Evolutionary conservation across 2,329 filamentous ascomycete species (phyloP).

Genomic region (Epichloe bromicola): DNA sequence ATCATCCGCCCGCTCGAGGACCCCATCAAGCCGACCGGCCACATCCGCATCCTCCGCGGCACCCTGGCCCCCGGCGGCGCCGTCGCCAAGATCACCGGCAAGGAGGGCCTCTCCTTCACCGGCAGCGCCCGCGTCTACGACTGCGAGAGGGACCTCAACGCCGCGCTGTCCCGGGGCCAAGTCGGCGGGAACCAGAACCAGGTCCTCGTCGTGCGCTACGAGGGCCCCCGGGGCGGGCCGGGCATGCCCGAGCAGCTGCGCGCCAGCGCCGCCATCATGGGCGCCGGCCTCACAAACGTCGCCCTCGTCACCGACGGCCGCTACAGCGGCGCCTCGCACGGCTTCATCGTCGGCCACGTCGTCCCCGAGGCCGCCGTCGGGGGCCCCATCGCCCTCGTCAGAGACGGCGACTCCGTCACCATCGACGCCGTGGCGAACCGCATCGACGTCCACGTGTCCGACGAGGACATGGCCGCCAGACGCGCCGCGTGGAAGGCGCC

Average conservation of each 20-base stretch:
- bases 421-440: slow-evolving; percentile 76
- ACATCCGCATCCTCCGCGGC: slow-evolving; percentile 77
- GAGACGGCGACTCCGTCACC: slow-evolving; percentile 68
- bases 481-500: slow-evolving; percentile 58
- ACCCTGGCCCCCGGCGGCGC: slow-evolving; percentile 69
- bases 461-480: slow-evolving; percentile 56
- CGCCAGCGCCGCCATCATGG: slow-evolving; percentile 83
- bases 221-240: slow-evolving; percentile 78
- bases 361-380: slow-evolving; percentile 76
- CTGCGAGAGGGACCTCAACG: slow-evolving; percentile 68
- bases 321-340: slow-evolving; percentile 79
- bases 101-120: slow-evolving; percentile 73
- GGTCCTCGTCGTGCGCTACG: slow-evolving; percentile 83
- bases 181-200: slow-evolving; percentile 64
- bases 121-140: slow-evolving; percentile 76
- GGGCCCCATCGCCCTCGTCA: slow-evolving; percentile 79
- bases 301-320: slow-evolving; percentile 86
- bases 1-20: slow-evolving; percentile 72
- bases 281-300: slow-evolving; percentile 74
- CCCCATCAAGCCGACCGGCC: slow-evolving; percentile 70
- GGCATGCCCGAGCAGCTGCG: slow-evolving; percentile 95
- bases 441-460: slow-evolving; percentile 53
- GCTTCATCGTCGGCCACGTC: slow-evolving; percentile 89
- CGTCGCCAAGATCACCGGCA: slow-evolving; percentile 93
- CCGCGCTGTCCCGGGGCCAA: slow-evolving; percentile 58